These are phyloP conservation scores for Aureobasidium sp. DNA, from an alignment of 2,329 filamentous ascomycete species.

Conservation along the genomic window DNA sequence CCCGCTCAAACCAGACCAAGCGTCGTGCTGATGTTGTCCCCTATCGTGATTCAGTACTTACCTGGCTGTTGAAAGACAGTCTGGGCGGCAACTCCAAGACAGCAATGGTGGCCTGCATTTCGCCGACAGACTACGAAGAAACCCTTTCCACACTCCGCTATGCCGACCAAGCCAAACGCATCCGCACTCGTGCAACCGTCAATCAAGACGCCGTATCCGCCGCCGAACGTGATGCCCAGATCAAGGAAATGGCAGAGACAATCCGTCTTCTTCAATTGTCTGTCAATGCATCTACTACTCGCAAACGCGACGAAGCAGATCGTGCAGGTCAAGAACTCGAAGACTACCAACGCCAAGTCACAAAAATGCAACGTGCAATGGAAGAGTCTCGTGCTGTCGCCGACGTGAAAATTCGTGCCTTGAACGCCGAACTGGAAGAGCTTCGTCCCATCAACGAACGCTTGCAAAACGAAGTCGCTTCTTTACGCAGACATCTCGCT, in stretches of 20 bases:
- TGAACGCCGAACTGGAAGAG: slow-evolving; percentile 50
- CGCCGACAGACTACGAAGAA: slow-evolving; percentile 93
- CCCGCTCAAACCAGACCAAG: slow-evolving; percentile 38
- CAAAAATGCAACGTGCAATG: slow-evolving; percentile 89
- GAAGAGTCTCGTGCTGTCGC: slow-evolving; percentile 85
- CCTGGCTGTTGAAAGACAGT: slow-evolving; percentile 89
- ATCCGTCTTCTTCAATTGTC: slow-evolving; percentile 79
- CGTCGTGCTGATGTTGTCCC: slow-evolving; percentile 57
- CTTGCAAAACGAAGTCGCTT: slow-evolving; percentile 66
- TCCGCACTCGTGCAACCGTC: slow-evolving; percentile 86
- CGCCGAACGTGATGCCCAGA: slow-evolving; percentile 89
- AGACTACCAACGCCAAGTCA: slow-evolving; percentile 88
- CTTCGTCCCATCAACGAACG: slow-evolving; percentile 50
- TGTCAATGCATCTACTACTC: slow-evolving; percentile 50
- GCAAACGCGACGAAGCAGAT: slow-evolving; percentile 65
- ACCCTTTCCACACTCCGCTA: slow-evolving; percentile 94
- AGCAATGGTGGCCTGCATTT: slow-evolving; percentile 97
- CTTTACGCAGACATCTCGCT: slow-evolving; percentile 77
- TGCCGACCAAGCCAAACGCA: slow-evolving; percentile 94
- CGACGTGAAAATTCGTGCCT: slow-evolving; percentile 85
- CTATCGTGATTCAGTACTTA: slow-evolving; percentile 80
- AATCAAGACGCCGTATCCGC: slow-evolving; percentile 93
- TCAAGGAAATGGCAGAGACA: slow-evolving; percentile 88
- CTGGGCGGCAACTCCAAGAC: slow-evolving; percentile 96
- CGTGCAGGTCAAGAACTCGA: slow-evolving; percentile 78